Evolutionary conservation across 164 flowering plant genomes (phyloP).

Genomic region (Dillenia suffruticosa): DNA sequence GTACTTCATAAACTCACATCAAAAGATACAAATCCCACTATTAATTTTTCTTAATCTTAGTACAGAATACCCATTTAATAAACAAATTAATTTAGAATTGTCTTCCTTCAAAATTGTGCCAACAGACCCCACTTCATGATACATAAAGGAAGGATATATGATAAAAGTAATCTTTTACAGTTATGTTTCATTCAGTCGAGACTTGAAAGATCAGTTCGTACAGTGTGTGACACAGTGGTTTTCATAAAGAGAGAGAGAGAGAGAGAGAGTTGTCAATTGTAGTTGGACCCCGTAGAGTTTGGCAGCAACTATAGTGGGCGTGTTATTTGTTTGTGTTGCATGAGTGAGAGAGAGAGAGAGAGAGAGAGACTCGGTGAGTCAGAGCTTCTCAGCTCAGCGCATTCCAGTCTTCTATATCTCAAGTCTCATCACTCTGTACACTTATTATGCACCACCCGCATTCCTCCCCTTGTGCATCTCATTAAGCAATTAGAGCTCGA

Average conservation of each 20-base stretch:
- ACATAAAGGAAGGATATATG: neutral
- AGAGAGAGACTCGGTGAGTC: too few species aligned
- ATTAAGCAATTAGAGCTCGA: too few species aligned
- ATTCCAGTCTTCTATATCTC: neutral
- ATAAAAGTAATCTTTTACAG: neutral
- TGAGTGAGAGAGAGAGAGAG: too few species aligned
- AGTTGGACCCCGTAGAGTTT: slow-evolving; percentile 20
- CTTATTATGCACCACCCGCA: too few species aligned
- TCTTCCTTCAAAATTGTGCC: neutral
- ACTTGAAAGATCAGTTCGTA: slow-evolving; percentile 8
- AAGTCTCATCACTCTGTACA: neutral
- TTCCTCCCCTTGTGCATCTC: too few species aligned
- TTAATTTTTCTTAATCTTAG: neutral
- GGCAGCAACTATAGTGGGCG: slow-evolving; percentile 43
- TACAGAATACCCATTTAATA: neutral
- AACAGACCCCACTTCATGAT: neutral
- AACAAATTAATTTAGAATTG: neutral
- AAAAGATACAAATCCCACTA: neutral
- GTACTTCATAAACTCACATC: neutral
- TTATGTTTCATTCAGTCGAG: slow-evolving; percentile 8
- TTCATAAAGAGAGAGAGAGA: slow-evolving; percentile 1
- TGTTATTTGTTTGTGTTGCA: slow-evolving; percentile 15
- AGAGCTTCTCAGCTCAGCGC: neutral
- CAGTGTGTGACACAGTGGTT: slow-evolving; percentile 2
- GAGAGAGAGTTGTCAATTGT: slow-evolving; percentile 19